Evolutionary conservation across 169 alveolate species (phyloP).

Genomic region (Eimeria praecox): DNA sequence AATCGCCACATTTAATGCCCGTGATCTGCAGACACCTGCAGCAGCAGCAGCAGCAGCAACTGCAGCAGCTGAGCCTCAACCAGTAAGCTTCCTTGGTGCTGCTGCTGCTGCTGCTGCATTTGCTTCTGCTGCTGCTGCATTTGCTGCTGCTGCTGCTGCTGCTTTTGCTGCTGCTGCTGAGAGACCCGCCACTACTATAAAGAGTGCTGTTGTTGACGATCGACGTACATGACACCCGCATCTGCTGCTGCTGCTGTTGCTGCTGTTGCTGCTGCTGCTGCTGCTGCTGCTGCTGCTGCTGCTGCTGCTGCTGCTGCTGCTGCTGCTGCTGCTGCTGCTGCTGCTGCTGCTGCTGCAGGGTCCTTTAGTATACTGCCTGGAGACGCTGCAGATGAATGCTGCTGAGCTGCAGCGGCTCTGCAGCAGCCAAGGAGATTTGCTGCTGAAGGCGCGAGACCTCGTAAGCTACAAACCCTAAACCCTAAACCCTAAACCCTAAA

Average conservation of each 20-base stretch:
- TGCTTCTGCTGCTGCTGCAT: background rate
- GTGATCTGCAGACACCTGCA: constrained; percentile 5
- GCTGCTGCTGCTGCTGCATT: background rate
- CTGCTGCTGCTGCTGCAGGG: constrained; percentile 23
- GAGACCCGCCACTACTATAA: too few relatives aligned
- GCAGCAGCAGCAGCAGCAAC: constrained; percentile 17
- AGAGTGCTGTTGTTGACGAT: too few relatives aligned
- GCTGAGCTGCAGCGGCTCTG: constrained; percentile 23
- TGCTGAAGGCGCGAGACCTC: constrained; percentile 21
- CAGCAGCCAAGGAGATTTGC: constrained; percentile 43
- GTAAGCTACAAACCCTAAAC: background rate
- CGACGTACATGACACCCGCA: too few relatives aligned
- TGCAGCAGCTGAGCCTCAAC: constrained; percentile 7
- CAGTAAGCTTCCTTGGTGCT: background rate
- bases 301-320: constrained; percentile 28
- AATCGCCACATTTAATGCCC: constrained; percentile 21
- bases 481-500: constrained; percentile 6
- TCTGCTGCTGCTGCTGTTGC: constrained; percentile 19
- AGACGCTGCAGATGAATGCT: constrained; percentile 16
- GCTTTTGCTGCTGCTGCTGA: background rate
- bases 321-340: constrained; percentile 6
- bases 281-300: constrained; percentile 25
- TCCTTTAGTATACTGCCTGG: background rate
- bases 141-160: constrained; percentile 25
- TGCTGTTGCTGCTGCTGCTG: background rate